Conservation (phyloP, 192 early-diverging fungal genomes). For the Mortierella claussenii region DNA sequence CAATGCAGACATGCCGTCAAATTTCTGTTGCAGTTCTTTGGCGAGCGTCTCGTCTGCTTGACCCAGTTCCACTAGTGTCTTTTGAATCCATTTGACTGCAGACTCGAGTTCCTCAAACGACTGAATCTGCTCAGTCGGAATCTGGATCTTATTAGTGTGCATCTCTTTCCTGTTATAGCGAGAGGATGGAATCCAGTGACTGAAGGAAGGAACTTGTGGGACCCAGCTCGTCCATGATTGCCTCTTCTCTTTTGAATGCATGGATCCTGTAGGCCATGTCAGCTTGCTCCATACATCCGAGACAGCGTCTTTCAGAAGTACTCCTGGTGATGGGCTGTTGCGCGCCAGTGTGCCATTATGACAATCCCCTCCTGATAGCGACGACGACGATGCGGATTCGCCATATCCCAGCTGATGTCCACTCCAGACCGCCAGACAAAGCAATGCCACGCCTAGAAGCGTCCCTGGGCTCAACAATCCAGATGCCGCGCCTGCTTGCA, state of each 20-base stretch:
- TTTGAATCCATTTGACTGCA: conserved; percentile 34
- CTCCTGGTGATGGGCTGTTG: too few species aligned
- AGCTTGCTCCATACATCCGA: conserved; percentile 15
- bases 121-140: conserved; percentile 28
- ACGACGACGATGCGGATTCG: too few species aligned
- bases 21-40: conserved; percentile 5
- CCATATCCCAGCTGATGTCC: conserved; percentile 6
- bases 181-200: conserved; percentile 23
- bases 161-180: background rate
- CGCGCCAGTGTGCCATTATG: too few species aligned
- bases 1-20: conserved; percentile 6
- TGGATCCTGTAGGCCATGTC: background rate
- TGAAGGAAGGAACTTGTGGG: conserved; percentile 21
- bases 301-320: conserved; percentile 5
- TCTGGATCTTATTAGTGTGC: conserved; percentile 6
- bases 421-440: conserved; percentile 6
- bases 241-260: background rate
- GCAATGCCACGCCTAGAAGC: conserved; percentile 13
- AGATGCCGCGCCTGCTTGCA: conserved; percentile 5
- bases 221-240: conserved; percentile 22
- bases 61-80: conserved; percentile 13
- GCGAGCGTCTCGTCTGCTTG: conserved; percentile 13
- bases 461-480: conserved; percentile 38
- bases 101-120: conserved; percentile 35
- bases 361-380: background rate